Evolutionary conservation across 2,329 filamentous ascomycete genomes (phyloP), one percentile per base, ranked within the genome.

Genomic region (Pseudogymnoascus sp.): DNA sequence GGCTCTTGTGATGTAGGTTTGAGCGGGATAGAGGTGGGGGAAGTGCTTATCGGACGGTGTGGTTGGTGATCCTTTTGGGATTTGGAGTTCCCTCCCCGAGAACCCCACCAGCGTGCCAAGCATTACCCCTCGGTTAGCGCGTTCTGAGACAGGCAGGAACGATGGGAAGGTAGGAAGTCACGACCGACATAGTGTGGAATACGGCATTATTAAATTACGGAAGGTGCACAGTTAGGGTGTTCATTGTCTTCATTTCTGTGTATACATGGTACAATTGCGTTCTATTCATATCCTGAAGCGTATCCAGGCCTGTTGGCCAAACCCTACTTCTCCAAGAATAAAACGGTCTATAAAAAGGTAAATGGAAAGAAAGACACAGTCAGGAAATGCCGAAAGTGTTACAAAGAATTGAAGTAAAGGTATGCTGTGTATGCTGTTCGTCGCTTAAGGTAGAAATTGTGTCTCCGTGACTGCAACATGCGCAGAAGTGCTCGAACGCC

Each of bases 251-350:
- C 47, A 53, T 53, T 53, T 28, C 47, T 53, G 47, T 53, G 47
- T 53, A 53, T 53, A 53, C 47, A 53, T 53, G 26, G 47, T 53
- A 53, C 47, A 53, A 53, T 28, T 53, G 47, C 47, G 47, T 53
- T 53, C 26, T 53, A 53, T 53, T 53, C 47, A 53, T 53, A 53
- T 28, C 23, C 44, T 50, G 23, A 50, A 50, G 44, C 44, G 21
- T 50, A 50, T 53, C 47, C 47, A 9, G 47, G 4, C 47, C 26
- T 1, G 15, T 17, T 31, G 47, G 26, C 47, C 10, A 31, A 53
- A 53, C 26, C 47, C 47, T 19, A 26, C 47, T 53, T 53, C 9
- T 53, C 47, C 47, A 53, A 28, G 47, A 53, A 53, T 53, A 53
- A 17, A 53, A 53, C 47, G 15, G 15, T 53, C 47, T 53, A 53